Base-by-base conservation (phyloP, 805 yeast species). In the Monosporozyma siamensis region DNA sequence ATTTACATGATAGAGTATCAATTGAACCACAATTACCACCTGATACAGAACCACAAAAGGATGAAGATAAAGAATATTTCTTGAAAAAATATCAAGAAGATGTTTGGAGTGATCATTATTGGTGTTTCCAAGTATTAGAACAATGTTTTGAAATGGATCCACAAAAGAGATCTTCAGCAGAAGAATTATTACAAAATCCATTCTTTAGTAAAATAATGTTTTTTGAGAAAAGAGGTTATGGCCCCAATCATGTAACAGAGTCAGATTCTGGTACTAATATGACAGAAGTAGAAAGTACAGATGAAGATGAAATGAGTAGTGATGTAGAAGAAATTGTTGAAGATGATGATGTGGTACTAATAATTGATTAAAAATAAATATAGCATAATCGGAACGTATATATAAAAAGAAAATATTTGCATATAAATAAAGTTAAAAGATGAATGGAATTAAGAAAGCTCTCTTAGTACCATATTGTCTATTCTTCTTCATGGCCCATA, bases 401-500 rank as follows among this genome's bases (percentile, higher is more conserved):
- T n/a, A 22, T 24, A 42, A 17, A 30, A 32, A 15, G 23, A 12
- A 36, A 22, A 14, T 11, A 37, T 14, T n/a, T 18, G 18, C 22
- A 20, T 34, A 6, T n/a, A n/a, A 30, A n/a, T 22, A 20, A 3
- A 27, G 17, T 60, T 61, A 87, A 44, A 78, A 69, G 25, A 89
- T 51, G 54, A 63, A 86, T 20, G 98, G 98, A 52, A 92, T 67
- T 64, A 80, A 69, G 48, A 85, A 82, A 58, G 87, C 81, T 65
- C 88, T 81, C 59, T 75, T 71, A 54, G 78, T 77, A 55, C 90
- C 90, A 62, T 90, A 92, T 49, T 77, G 75, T 54, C 68, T 70
- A 65, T 90, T 94, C 63, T 87, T 89, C 69, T 86, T 80, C 45
- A 76, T 72, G 18, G 97, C 97, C 97, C 97, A 90, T 42, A 77